Percentiles rank a stretch among this genome's conserved stretches.
phyloP scores from a whole-genome alignment of 1,284 basidiomycete species.

The Marasmius fiardii region DNA sequence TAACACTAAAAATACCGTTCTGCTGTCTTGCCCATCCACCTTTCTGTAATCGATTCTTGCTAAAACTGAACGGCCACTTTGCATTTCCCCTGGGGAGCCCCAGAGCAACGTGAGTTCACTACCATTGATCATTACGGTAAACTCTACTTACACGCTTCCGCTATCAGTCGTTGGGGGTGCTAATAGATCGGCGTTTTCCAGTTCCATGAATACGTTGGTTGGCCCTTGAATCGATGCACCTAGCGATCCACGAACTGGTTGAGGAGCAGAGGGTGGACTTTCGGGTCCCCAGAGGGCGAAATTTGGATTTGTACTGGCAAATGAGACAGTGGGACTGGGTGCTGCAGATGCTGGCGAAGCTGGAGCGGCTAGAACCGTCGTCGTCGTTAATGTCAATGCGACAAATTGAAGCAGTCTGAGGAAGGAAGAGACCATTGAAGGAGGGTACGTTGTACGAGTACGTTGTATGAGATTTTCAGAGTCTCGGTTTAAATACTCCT shows the following conservation, averaged over 20 bases:
- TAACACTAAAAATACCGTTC: conserved; percentile 39
- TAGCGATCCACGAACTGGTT: conserved; percentile 33
- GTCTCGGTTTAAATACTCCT: neutral
- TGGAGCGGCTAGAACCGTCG: neutral
- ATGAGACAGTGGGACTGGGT: conserved; percentile 9
- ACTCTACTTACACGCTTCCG: conserved; percentile 50
- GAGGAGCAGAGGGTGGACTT: conserved; percentile 21
- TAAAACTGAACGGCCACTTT: conserved; percentile 71
- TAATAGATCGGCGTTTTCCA: conserved; percentile 45
- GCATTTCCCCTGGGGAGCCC: conserved; percentile 43
- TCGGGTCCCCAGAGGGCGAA: conserved; percentile 25
- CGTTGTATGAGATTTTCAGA: no score
- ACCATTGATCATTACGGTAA: no score
- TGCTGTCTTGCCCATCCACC: conserved; percentile 76
- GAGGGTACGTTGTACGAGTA: no score
- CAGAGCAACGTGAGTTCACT: no score
- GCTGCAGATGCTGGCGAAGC: conserved; percentile 1
- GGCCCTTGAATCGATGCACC: conserved; percentile 46
- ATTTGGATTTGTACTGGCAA: conserved; percentile 22
- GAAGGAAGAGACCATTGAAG: neutral
- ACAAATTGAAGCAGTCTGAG: neutral
- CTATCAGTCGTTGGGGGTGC: conserved; percentile 53
- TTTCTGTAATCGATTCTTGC: conserved; percentile 63
- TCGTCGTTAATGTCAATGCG: neutral
- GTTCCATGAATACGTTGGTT: conserved; percentile 42